These are phyloP conservation scores for Biscogniauxia sp. DNA, from an alignment of 2,329 filamentous ascomycete species.

Conservation along the genomic window DNA sequence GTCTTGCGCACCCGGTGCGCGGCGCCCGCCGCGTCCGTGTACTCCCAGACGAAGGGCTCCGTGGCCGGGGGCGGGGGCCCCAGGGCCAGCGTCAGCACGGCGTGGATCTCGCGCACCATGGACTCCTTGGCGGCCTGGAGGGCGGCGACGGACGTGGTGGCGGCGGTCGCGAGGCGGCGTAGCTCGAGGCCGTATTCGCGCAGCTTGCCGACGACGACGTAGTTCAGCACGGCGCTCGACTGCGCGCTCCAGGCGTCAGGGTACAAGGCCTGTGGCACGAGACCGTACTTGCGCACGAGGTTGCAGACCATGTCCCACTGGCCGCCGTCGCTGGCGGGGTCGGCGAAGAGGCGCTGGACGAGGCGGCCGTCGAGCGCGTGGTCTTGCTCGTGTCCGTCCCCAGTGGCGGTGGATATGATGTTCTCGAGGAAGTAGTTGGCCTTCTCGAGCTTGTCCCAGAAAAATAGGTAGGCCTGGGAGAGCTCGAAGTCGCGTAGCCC, in stretches of 20 bases:
- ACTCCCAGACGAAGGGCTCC: constrained; percentile 76
- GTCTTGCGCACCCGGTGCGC: constrained; percentile 62
- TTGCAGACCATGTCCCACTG: constrained; percentile 94
- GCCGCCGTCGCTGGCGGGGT: constrained; percentile 75
- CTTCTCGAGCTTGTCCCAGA: constrained; percentile 94
- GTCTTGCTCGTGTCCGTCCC: constrained; percentile 43
- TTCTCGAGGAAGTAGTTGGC: constrained; percentile 86
- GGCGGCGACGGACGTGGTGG: constrained; percentile 36
- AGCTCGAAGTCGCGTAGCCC: constrained; percentile 76
- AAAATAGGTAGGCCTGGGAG: constrained; percentile 86
- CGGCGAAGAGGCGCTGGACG: constrained; percentile 65
- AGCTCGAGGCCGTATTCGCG: constrained; percentile 79
- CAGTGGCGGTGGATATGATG: constrained; percentile 68
- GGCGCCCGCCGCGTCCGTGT: constrained; percentile 65
- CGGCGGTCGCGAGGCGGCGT: constrained; percentile 50
- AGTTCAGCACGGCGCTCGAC: constrained; percentile 68
- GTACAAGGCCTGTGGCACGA: constrained; percentile 80
- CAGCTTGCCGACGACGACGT: constrained; percentile 76
- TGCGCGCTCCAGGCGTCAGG: constrained; percentile 79
- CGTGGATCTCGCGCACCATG: constrained; percentile 78
- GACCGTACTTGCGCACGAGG: constrained; percentile 80
- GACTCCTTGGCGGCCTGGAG: constrained; percentile 59
- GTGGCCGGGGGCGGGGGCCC: constrained; percentile 72
- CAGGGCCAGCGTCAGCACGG: constrained; percentile 77
- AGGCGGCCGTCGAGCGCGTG: constrained; percentile 63